phyloP scores from a whole-genome alignment of 768 basidiomycete genomes.

The Suillus sp. region DNA sequence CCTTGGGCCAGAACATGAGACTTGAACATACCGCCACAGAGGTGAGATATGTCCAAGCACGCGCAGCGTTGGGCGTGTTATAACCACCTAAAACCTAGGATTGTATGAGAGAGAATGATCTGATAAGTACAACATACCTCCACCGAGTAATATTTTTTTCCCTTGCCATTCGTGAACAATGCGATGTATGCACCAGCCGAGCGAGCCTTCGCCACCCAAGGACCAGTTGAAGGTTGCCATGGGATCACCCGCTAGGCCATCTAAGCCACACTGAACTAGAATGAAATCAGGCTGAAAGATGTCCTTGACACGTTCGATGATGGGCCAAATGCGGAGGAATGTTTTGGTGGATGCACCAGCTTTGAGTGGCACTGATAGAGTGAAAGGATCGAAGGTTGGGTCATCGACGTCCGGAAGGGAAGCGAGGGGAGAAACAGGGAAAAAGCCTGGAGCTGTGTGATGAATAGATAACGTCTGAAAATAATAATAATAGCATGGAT shows the following conservation, averaged over 20 bases:
- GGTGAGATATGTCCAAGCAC: slow-evolving; percentile 86
- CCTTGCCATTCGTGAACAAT: slow-evolving; percentile 57
- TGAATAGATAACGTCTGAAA: slow-evolving; percentile 83
- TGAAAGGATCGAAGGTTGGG: slow-evolving; percentile 53
- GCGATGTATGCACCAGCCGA: slow-evolving; percentile 67
- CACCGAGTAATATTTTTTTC: slow-evolving; percentile 73
- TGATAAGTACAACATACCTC: slow-evolving; percentile 47
- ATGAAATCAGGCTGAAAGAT: slow-evolving; percentile 76
- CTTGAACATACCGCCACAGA: slow-evolving; percentile 61
- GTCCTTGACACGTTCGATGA: slow-evolving; percentile 59
- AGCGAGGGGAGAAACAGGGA: slow-evolving; percentile 62
- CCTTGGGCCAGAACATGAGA: not conserved
- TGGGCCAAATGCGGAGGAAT: slow-evolving; percentile 62
- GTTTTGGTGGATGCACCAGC: slow-evolving; percentile 70
- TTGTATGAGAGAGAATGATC: slow-evolving; percentile 9
- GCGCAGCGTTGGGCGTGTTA: slow-evolving; percentile 76
- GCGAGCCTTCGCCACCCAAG: slow-evolving; percentile 56
- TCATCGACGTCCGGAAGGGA: slow-evolving; percentile 44
- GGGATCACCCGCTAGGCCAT: slow-evolving; percentile 85
- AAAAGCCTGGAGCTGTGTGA: slow-evolving; percentile 82
- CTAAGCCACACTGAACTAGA: slow-evolving; percentile 85
- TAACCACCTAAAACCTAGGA: slow-evolving; percentile 69
- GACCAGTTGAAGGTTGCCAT: slow-evolving; percentile 75
- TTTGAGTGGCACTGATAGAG: slow-evolving; percentile 77
- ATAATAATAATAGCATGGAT: not conserved